Base-by-base conservation (phyloP, 306 rosid genomes). In the Citrullus amarus region DNA sequence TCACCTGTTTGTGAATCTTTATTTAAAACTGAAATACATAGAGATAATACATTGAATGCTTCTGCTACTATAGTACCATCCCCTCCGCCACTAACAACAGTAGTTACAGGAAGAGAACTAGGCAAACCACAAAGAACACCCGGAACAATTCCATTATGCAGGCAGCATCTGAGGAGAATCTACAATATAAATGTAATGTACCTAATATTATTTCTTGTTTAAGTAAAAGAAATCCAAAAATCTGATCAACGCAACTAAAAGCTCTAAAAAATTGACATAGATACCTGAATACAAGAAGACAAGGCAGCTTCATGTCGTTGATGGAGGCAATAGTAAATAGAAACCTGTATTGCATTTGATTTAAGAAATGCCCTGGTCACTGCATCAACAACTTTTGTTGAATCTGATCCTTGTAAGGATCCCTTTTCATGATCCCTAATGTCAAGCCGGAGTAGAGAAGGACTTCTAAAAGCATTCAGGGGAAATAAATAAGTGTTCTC, bases 41-140 rank as follows among this genome's bases (percentile, higher is more conserved):
- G 80, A 30, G 93, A 86, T 60, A 94, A 84, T 63, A 94, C 68
- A 75, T 89, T 86, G 84, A 92, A 94, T 73, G 91, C 83, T 87
- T 94, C 97, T 44, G 95, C 88, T 75, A 92, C 84, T 80, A 95
- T 86, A 75, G 97, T 95, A 48, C 93, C 92, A 81, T 95, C 99
- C 75, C 92, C 97, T 4, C 96, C 97, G 14, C 99, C 99, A 82
- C 99, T 95, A 63, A 95, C 97, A 84, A 95, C 88, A 67, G 97
- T 92, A 77, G 93, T 88, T 78, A 86, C 92, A 8, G 99, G 99
- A 68, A 95, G 91, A 80, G 97, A 91, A 78, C 83, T 86, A 44
- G 99, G 97, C 63, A 95, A 86, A 75, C 96, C 96, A 86, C 99
- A 95, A 30, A 95, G 90, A n/a, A 91, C 86, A 5, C 91, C 90